phyloP scores from a whole-genome alignment of 768 basidiomycete species.

The Amylocystis lapponica region DNA sequence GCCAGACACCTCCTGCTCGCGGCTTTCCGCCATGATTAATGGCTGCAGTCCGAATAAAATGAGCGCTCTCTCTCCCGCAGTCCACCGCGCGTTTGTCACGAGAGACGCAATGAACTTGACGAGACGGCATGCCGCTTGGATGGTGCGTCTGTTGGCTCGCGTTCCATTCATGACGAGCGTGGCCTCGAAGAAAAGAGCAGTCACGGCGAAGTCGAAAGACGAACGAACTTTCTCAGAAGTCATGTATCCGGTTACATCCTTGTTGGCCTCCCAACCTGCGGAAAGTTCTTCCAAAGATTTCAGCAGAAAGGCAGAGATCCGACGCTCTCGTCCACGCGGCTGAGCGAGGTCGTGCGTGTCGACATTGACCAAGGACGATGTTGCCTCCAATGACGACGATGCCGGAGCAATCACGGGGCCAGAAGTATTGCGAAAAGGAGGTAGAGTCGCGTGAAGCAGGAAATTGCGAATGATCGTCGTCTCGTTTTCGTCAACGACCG shows the following conservation, averaged over 20 bases:
- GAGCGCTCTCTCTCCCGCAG: conserved; percentile 52
- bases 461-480: conserved; percentile 64
- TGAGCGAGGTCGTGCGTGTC: conserved; percentile 30
- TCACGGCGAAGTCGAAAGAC: conserved; percentile 63
- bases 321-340: conserved; percentile 54
- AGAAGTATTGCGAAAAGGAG: conserved; percentile 28
- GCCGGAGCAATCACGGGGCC: too few species aligned
- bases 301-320: conserved; percentile 56
- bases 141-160: conserved; percentile 49
- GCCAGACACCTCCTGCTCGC: conserved; percentile 14
- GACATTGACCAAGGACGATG: too few species aligned
- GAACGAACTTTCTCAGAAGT: conserved; percentile 62
- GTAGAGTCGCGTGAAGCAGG: conserved; percentile 59
- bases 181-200: conserved; percentile 65
- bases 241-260: conserved; percentile 29
- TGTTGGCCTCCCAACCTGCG: conserved; percentile 40
- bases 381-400: too few species aligned
- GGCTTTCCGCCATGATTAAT: conserved; percentile 40
- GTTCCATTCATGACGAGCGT: conserved; percentile 61
- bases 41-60: conserved; percentile 66
- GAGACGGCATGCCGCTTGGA: conserved; percentile 58
- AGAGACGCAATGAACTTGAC: conserved; percentile 35
- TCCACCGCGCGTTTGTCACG: conserved; percentile 44
- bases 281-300: conserved; percentile 51
- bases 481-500: conserved; percentile 51